These are phyloP conservation scores for Axilococcus clingmanii DNA, from an alignment of 139 green algal genomes.

Conservation along the genomic window DNA sequence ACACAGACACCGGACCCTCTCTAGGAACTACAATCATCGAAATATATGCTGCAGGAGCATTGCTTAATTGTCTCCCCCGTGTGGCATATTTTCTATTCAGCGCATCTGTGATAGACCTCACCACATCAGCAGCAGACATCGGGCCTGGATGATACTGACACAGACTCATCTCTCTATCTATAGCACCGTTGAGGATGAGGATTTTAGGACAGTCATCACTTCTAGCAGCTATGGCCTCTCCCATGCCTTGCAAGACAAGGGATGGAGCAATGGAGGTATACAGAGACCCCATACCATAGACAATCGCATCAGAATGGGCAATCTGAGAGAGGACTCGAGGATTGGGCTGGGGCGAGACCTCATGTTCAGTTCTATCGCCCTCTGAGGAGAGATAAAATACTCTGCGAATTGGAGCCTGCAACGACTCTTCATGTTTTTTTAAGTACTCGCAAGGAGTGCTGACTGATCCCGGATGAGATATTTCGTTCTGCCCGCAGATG, in stretches of 20 bases:
- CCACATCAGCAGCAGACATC: conserved; percentile 83
- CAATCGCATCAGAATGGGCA: conserved; percentile 54
- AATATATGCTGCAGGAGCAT: conserved; percentile 58
- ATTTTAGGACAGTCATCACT: conserved; percentile 52
- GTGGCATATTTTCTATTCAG: conserved; percentile 46
- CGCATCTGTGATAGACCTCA: conserved; percentile 49
- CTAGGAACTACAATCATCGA: conserved; percentile 61
- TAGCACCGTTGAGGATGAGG: conserved; percentile 88
- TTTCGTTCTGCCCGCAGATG: conserved; percentile 90
- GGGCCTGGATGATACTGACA: conserved; percentile 25
- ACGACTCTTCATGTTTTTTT: conserved; percentile 43
- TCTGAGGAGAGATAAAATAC: conserved; percentile 93
- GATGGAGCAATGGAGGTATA: conserved; percentile 94
- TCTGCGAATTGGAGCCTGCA: conserved; percentile 73
- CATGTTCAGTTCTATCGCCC: conserved; percentile 52
- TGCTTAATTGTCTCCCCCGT: conserved; percentile 27
- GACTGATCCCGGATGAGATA: conserved; percentile 75
- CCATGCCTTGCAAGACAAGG: conserved; percentile 76
- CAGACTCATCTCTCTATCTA: conserved; percentile 81
- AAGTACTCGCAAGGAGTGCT: conserved; percentile 30
- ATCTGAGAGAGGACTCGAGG: conserved; percentile 48
- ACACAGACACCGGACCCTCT: conserved; percentile 50
- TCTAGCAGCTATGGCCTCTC: conserved; percentile 59
- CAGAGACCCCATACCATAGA: conserved; percentile 97
- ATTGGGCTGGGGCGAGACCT: conserved; percentile 84